Conservation (phyloP, 164 flowering plant genomes). For the Aristolochia contorta region DNA sequence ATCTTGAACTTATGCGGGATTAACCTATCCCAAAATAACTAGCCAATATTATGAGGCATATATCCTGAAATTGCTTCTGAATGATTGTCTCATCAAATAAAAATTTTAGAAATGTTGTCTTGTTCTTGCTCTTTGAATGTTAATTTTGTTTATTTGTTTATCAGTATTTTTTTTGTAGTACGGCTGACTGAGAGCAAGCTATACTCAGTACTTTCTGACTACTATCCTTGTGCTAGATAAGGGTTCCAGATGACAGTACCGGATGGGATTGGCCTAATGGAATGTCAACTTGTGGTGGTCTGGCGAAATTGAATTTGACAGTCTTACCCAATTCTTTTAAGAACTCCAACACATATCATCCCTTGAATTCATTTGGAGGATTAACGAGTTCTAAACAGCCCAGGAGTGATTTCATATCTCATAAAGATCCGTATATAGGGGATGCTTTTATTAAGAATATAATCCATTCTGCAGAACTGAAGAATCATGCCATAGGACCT, state of each 20-base stretch:
- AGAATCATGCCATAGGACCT: conserved; percentile 1
- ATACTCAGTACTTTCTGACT: no score
- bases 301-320: conserved; percentile 18
- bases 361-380: conserved; percentile 22
- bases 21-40: no score
- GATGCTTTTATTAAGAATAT: conserved; percentile 11
- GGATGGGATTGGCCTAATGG: conserved; percentile 78
- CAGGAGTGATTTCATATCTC: conserved; percentile 9
- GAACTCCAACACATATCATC: conserved; percentile 18
- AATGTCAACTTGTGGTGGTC: conserved; percentile 30
- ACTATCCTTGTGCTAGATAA: conserved; percentile 46
- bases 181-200: no score
- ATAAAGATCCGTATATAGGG: conserved; percentile 11
- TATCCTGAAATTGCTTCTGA: no score
- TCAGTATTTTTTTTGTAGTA: no score
- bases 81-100: no score
- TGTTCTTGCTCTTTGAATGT: no score
- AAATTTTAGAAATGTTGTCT: no score
- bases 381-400: conserved; percentile 17
- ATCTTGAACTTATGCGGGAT: no score
- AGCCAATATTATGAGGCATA: no score
- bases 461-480: conserved; percentile 10
- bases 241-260: conserved; percentile 49
- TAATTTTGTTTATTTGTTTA: no score
- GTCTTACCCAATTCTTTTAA: conserved; percentile 13